Evolutionary conservation across 139 green algal genomes (phyloP).

Genomic region (Penium margaritaceum): DNA sequence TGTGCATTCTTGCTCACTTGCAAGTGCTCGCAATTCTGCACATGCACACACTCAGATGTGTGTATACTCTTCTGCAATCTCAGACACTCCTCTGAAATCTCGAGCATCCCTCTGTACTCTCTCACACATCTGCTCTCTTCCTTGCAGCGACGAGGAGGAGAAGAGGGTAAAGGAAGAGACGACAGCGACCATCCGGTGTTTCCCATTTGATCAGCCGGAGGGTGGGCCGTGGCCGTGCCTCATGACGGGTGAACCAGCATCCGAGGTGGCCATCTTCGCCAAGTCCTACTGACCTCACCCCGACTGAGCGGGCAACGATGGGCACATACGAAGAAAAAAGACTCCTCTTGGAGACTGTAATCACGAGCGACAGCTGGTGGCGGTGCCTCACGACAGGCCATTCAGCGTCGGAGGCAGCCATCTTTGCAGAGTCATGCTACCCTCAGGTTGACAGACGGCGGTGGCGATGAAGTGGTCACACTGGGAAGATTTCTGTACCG

Average conservation of each 20-base stretch:
- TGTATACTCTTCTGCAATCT: not conserved
- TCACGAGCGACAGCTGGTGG: too few relatives aligned
- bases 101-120: not conserved
- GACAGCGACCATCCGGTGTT: constrained; percentile 81
- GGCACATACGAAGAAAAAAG: too few relatives aligned
- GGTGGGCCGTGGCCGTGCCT: constrained; percentile 66
- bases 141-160: constrained; percentile 73
- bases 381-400: too few relatives aligned
- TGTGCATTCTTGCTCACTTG: too few relatives aligned
- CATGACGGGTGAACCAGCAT: constrained; percentile 63
- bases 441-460: too few relatives aligned
- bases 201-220: constrained; percentile 92
- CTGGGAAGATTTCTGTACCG: too few relatives aligned
- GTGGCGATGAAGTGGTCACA: too few relatives aligned
- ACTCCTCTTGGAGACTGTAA: too few relatives aligned
- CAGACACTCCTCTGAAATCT: not conserved
- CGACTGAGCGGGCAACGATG: too few relatives aligned
- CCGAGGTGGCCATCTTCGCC: constrained; percentile 88
- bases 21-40: not conserved
- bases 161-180: constrained; percentile 89
- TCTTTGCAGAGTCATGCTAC: too few relatives aligned
- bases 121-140: not conserved
- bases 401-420: too few relatives aligned
- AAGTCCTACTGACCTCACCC: constrained; percentile 95
- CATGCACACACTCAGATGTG: not conserved